Percentiles rank a stretch among this genome's conserved stretches.
phyloP scores from a whole-genome alignment of 495 filamentous ascomycete species.

The Penicillium paxilli region DNA sequence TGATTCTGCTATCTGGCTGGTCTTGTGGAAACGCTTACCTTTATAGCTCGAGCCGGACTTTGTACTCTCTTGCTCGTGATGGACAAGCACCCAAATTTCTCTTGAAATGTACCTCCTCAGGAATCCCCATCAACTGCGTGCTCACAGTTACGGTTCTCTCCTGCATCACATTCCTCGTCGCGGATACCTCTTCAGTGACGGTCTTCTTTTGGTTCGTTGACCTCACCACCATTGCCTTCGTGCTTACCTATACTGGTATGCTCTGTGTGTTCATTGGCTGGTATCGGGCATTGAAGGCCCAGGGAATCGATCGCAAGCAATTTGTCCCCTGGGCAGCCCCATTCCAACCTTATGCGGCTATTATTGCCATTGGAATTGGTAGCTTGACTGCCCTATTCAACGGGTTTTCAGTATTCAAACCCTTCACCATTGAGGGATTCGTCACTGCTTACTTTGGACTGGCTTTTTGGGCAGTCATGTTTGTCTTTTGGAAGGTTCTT shows the following conservation, averaged over 20 bases:
- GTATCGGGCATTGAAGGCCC: conserved; percentile 54
- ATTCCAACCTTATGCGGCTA: conserved; percentile 29
- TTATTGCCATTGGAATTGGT: conserved; percentile 24
- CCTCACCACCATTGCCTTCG: conserved; percentile 49
- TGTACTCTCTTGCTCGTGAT: conserved; percentile 71
- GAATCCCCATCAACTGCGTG: conserved; percentile 65
- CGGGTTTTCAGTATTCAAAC: conserved; percentile 33
- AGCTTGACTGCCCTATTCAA: conserved; percentile 27
- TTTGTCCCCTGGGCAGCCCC: conserved; percentile 31
- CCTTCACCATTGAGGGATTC: conserved; percentile 33
- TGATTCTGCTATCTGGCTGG: conserved; percentile 65
- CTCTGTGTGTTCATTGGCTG: conserved; percentile 56
- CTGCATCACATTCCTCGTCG: conserved; percentile 64
- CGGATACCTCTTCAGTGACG: conserved; percentile 47
- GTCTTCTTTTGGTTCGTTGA: conserved; percentile 62
- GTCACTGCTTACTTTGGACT: conserved; percentile 35
- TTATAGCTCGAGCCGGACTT: conserved; percentile 70
- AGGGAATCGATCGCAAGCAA: conserved; percentile 49
- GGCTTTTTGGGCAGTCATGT: conserved; percentile 33
- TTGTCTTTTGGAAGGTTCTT: conserved; percentile 32
- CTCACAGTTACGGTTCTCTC: conserved; percentile 53
- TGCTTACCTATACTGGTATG: conserved; percentile 59
- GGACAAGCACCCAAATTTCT: conserved; percentile 61
- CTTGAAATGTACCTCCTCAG: conserved; percentile 33
- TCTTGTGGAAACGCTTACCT: conserved; percentile 75